Evolutionary conservation across 169 alveolate species (phyloP).

Genomic region (Amoebophrya sp.): DNA sequence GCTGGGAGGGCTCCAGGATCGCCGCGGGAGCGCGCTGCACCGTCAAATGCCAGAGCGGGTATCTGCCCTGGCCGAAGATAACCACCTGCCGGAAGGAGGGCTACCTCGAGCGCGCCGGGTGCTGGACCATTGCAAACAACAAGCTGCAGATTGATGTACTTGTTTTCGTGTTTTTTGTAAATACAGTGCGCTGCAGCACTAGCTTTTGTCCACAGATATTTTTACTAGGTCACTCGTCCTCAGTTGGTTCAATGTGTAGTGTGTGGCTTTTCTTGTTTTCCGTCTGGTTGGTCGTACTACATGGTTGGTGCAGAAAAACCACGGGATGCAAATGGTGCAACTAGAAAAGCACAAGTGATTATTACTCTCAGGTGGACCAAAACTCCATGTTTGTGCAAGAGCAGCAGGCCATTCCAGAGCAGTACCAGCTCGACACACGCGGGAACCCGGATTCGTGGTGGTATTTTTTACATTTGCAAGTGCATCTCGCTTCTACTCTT

Average conservation of each 20-base stretch:
- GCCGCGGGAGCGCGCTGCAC: background rate
- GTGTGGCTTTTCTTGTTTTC: too few species aligned
- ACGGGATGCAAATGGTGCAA: too few species aligned
- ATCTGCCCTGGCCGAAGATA: constrained; percentile 17
- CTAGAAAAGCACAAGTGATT: too few species aligned
- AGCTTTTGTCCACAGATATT: too few species aligned
- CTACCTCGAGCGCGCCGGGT: constrained; percentile 1
- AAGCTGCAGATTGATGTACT: background rate
- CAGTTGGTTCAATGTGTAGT: too few species aligned
- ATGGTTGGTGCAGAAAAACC: too few species aligned
- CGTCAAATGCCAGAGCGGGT: background rate
- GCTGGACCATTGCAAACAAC: background rate
- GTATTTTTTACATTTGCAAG: too few species aligned
- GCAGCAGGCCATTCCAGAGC: background rate
- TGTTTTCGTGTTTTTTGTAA: too few species aligned
- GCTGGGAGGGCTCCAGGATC: background rate
- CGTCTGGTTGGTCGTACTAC: too few species aligned
- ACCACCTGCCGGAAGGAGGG: background rate
- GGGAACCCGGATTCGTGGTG: background rate
- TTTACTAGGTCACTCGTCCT: too few species aligned
- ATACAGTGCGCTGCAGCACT: too few species aligned
- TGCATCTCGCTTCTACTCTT: too few species aligned
- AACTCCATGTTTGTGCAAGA: background rate
- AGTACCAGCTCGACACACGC: background rate
- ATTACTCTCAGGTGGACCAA: background rate